Base-by-base conservation (phyloP, 495 filamentous ascomycete genomes). In the Alectoria sarmentosa region DNA sequence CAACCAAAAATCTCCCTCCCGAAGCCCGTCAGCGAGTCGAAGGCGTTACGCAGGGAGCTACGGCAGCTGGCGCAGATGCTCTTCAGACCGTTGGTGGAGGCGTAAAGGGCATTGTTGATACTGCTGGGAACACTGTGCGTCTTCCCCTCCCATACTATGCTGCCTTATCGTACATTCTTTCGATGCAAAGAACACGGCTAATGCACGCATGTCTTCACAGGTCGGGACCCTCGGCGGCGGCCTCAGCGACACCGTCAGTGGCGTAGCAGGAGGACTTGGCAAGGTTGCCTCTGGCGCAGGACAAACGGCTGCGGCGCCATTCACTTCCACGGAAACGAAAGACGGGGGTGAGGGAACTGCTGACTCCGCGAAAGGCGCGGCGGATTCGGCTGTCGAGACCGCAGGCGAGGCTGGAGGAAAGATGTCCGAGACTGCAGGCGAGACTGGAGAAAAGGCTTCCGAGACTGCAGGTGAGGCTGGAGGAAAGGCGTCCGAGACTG, bases 71-170 rank as follows among this genome's bases (percentile, higher is more conserved):
- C 37, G 55, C 56, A 11, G 67, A 65, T 17, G 61, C 61, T 1
- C 44, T 65, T 1, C 58, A 64, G 37, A 66, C 67, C 15, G 61
- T 58, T 6, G 67, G 67, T 5, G 67, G 67, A 26, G 67, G 58
- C 2, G 64, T 66, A 2, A 69, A 69, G 23, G 67, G 67, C 8
- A 57, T 69, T 3, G 60, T 69, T 15, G 67, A 69, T 64, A 69
- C 67, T 1, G 64, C 67, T 23, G 67, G 67, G 36, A 66, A 69
- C 21, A 69, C 67, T 15, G 67, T 69, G 32, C 41, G 63, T 58
- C 32, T 21, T 14, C 42, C 60, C 11, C 61, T 42, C 19, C 36
- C n/a, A n/a, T n/a, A n/a, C 19, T 15, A 19, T 44, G 36, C 46
- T 7, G 36, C n/a, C n/a, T n/a, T n/a, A n/a, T n/a, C n/a, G n/a